These are phyloP conservation scores for Poa pratensis DNA, from an alignment of 176 grass and related monocot species.

Conservation along the genomic window DNA sequence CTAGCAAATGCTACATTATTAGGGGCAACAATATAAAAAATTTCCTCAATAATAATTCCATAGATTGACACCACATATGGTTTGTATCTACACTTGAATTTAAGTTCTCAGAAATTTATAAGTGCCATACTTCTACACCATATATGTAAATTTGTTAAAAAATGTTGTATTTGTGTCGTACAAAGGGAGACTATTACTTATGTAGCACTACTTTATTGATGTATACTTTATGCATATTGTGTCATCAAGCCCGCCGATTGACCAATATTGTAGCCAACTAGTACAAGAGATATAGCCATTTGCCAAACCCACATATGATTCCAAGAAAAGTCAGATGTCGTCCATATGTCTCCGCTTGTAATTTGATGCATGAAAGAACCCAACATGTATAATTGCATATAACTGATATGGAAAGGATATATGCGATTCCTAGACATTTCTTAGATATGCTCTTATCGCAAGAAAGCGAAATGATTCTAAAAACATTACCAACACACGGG, in stretches of 20 bases:
- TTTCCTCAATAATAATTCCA: too few species aligned
- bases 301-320: background rate
- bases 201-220: background rate
- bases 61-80: background rate
- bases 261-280: background rate
- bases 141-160: background rate
- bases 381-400: slow-evolving; percentile 9
- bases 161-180: background rate
- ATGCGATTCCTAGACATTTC: slow-evolving; percentile 13
- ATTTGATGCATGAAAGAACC: slow-evolving; percentile 24
- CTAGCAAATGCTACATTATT: background rate
- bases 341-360: background rate
- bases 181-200: background rate
- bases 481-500: background rate
- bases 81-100: background rate
- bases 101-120: background rate
- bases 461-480: slow-evolving; percentile 6
- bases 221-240: background rate
- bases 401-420: slow-evolving; percentile 35
- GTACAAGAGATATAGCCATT: background rate
- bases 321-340: background rate
- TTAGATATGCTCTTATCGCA: slow-evolving; percentile 19
- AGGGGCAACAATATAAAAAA: too few species aligned
- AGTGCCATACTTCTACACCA: background rate
- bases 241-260: background rate